Evolutionary conservation across 1,139 yeast species (phyloP).

Genomic region (Zygotorulaspora mrakii): DNA sequence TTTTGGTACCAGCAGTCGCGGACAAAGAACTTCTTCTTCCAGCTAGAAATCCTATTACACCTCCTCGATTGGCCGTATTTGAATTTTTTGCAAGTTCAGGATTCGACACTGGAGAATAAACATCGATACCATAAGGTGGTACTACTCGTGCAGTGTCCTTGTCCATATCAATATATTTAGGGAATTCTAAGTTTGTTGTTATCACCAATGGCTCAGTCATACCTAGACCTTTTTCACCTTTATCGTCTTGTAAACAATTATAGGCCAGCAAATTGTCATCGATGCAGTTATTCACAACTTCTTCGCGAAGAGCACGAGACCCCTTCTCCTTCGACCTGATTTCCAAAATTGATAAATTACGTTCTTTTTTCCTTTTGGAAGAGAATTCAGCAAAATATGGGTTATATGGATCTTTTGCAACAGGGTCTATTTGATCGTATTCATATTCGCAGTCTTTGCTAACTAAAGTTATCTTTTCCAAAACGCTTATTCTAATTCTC

Average conservation of each 20-base stretch:
- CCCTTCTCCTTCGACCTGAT: conserved; percentile 52
- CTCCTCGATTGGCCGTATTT: conserved; percentile 17
- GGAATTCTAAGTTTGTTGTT: conserved; percentile 33
- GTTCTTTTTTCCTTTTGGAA: conserved; percentile 42
- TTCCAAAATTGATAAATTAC: conserved; percentile 57
- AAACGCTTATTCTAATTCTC: conserved; percentile 64
- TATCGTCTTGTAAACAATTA: conserved; percentile 44
- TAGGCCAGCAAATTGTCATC: conserved; percentile 59
- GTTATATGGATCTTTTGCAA: conserved; percentile 37
- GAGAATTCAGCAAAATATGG: conserved; percentile 37
- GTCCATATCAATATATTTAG: conserved; percentile 32
- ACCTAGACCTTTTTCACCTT: conserved; percentile 23
- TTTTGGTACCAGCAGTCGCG: conserved; percentile 8
- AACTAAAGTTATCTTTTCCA: conserved; percentile 67
- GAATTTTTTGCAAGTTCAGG: conserved; percentile 15
- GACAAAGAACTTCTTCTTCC: conserved; percentile 21
- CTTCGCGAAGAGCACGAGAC: conserved; percentile 52
- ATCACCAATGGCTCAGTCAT: conserved; percentile 37
- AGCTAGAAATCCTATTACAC: conserved; percentile 32
- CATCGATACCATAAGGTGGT: conserved; percentile 38
- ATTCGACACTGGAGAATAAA: conserved; percentile 20
- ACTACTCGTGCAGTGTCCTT: conserved; percentile 26
- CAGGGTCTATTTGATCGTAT: conserved; percentile 52
- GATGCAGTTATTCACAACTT: conserved; percentile 55
- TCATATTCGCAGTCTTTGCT: conserved; percentile 54